These are phyloP conservation scores for Novakomyces olei DNA, from an alignment of 805 yeast genomes.

Conservation along the genomic window DNA sequence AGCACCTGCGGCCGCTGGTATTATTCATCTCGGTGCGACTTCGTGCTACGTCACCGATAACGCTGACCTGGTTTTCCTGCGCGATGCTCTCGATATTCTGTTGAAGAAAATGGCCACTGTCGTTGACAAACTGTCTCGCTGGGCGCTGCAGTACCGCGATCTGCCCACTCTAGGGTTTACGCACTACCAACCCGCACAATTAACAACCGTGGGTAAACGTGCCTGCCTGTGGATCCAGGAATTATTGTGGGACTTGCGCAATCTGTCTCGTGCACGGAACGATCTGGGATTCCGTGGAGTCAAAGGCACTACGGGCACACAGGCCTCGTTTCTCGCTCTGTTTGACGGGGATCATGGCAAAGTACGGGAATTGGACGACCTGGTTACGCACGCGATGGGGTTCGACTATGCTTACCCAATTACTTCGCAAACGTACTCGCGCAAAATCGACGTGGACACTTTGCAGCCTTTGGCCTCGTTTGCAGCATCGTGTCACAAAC, in stretches of 20 bases:
- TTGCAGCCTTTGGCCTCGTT: conserved; percentile 80
- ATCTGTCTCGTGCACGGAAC: conserved; percentile 84
- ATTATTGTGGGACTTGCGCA: conserved; percentile 90
- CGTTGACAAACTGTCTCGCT: conserved; percentile 67
- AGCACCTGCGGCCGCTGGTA: conserved; percentile 92
- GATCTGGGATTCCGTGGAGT: conserved; percentile 95
- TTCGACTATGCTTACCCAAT: conserved; percentile 90
- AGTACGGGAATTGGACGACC: conserved; percentile 78
- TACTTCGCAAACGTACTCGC: conserved; percentile 97
- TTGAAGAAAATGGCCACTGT: conserved; percentile 93
- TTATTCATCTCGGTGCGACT: conserved; percentile 94
- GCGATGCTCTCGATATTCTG: conserved; percentile 84
- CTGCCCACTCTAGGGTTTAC: conserved; percentile 97
- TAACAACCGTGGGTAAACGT: conserved; percentile 96
- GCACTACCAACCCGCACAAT: conserved; percentile 98
- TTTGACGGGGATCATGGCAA: conserved; percentile 95
- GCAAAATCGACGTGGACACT: conserved; percentile 91
- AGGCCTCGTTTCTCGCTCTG: conserved; percentile 81
- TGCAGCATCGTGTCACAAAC: conserved; percentile 90
- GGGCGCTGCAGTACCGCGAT: conserved; percentile 83
- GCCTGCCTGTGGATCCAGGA: conserved; percentile 97
- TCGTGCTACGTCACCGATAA: conserved; percentile 95
- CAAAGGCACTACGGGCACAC: conserved; percentile 98
- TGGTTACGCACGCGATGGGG: conserved; percentile 81
- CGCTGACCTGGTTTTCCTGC: conserved; percentile 86